Evolutionary conservation across 2,329 filamentous ascomycete genomes (phyloP).

Genomic region (Sphaerulina musiva): DNA sequence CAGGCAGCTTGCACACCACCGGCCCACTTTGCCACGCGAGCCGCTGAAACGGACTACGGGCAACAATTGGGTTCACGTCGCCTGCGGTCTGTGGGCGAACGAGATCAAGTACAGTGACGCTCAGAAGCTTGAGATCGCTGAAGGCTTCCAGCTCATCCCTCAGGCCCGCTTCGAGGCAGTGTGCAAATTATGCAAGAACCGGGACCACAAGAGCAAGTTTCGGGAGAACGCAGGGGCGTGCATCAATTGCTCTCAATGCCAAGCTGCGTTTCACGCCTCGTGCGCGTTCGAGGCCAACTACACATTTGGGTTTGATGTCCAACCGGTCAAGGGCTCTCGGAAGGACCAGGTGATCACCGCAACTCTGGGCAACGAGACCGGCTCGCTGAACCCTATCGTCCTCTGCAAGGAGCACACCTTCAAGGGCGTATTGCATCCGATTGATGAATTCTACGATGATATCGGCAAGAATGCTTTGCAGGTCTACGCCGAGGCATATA

Average conservation of each 20-base stretch:
- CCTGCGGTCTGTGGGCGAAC: conserved; percentile 83
- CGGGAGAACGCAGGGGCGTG: conserved; percentile 59
- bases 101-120: conserved; percentile 91
- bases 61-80: conserved; percentile 97
- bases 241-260: conserved; percentile 71
- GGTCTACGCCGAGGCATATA: conserved; percentile 80
- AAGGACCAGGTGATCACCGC: conserved; percentile 75
- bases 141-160: conserved; percentile 81
- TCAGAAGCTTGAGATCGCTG: conserved; percentile 72
- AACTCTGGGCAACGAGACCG: conserved; percentile 71
- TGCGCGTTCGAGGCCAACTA: conserved; percentile 83
- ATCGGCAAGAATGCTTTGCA: conserved; percentile 74
- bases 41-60: conserved; percentile 88
- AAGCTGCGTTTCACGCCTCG: conserved; percentile 69
- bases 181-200: conserved; percentile 77
- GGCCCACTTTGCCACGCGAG: conserved; percentile 77
- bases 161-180: conserved; percentile 64
- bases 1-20: conserved; percentile 75
- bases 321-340: conserved; percentile 80
- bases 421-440: conserved; percentile 67
- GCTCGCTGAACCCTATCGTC: conserved; percentile 74
- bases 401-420: conserved; percentile 83
- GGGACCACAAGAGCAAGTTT: conserved; percentile 34
- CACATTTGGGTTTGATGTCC: conserved; percentile 80
- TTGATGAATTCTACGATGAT: conserved; percentile 68